Base-by-base conservation (phyloP, 164 flowering plant genomes). In the Stephania japonica region DNA sequence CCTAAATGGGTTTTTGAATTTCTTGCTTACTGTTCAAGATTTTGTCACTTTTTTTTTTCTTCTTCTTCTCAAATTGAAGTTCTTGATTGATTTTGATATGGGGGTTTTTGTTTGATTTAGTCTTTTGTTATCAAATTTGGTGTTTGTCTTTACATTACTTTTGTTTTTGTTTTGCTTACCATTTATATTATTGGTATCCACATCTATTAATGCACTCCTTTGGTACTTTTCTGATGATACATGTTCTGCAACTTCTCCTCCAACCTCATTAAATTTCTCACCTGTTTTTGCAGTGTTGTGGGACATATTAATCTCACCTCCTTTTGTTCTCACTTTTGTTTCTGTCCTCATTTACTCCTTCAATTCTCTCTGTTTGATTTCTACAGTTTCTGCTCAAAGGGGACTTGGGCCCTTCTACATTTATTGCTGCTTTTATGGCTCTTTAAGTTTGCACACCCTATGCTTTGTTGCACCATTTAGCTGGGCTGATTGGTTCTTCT, bases 361-460 rank as follows among this genome's bases (percentile, higher is more conserved):
- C 42, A 38, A 5, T 74, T 63, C 19, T 68, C 69, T 21, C 73
- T 23, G 59, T 68, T 75, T 61, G 70, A 59, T 75, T 65, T 66
- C 38, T 59, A 70, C 65, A 71, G 8, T 62, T 70, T 59, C 44
- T 27, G 7, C 80, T 71, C 61, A 71, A 74, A 62, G 53, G 32
- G 66, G n/a, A n/a, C 65, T 59, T 70, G 69, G 67, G 71, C 38
- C 72, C 64, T 25, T 38, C 41, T 61, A 69, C 69, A 78, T 84
- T 82, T 72, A 80, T 73, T 79, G 79, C 78, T 74, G 10, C 41
- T 78, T 70, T 67, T 72, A 66, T 68, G 53, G 19, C 66, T n/a
- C 7, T 42, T 56, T 59, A 12, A 77, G 79, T 76, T 72, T 64
- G 77, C 70, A 79, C 75, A 65, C 72, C 75, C 59, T 72, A 71